phyloP scores from a whole-genome alignment of 129 eudicot species.

The Dittrichia graveolens region DNA sequence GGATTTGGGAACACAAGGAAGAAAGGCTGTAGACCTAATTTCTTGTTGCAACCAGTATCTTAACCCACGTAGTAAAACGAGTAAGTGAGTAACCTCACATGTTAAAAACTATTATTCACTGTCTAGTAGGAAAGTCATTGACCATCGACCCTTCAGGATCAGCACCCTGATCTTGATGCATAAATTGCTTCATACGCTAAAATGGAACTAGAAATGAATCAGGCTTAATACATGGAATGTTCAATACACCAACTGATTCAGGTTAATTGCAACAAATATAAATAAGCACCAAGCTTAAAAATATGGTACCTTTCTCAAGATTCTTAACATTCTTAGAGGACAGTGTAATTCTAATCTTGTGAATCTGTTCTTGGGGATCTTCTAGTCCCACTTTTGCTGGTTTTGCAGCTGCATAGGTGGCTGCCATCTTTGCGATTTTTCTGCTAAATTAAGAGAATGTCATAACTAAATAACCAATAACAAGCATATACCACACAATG shows the following conservation, averaged over 20 bases:
- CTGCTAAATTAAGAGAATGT: neutral
- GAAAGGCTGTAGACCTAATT: neutral
- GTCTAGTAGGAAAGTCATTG: neutral
- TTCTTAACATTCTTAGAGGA: slow-evolving; percentile 85
- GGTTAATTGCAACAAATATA: neutral
- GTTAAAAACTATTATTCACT: neutral
- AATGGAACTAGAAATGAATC: neutral
- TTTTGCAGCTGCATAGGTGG: slow-evolving; percentile 81
- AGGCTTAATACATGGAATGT: neutral
- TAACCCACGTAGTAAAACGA: neutral
- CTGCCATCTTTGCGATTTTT: slow-evolving; percentile 26
- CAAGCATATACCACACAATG: neutral
- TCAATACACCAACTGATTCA: neutral
- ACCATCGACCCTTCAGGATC: too few species aligned
- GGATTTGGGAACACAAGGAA: too few species aligned
- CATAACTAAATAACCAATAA: neutral
- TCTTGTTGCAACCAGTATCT: neutral
- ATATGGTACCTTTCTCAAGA: slow-evolving; percentile 71
- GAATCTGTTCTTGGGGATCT: slow-evolving; percentile 69
- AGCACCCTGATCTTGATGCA: too few species aligned
- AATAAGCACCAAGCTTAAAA: neutral
- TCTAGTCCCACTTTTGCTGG: slow-evolving; percentile 73
- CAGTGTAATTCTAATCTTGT: slow-evolving; percentile 89
- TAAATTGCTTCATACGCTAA: neutral
- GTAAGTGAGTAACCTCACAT: neutral